Percentiles rank a stretch among this genome's conserved stretches.
Evolutionary conservation across 306 rosid genomes (phyloP).

Genomic region (Citrullus colocynthis): DNA sequence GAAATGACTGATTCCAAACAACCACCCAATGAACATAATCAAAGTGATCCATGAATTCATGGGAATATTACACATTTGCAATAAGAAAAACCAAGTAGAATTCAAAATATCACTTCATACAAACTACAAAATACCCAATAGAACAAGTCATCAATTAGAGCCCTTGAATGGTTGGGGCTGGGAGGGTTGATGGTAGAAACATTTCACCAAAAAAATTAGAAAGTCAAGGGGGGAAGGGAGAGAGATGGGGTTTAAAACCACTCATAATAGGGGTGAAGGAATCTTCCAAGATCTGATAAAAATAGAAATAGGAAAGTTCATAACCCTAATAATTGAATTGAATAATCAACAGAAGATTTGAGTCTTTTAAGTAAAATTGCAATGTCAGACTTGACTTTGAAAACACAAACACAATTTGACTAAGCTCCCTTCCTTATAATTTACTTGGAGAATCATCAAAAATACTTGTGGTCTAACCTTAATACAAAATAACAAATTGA

Average conservation of each 20-base stretch:
- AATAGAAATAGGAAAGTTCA: not conserved
- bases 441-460: conserved; percentile 1
- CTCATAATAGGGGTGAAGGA: not conserved
- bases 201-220: not conserved
- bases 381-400: not conserved
- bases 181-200: too few relatives aligned
- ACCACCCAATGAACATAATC: not conserved
- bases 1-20: not conserved
- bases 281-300: not conserved
- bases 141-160: not conserved
- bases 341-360: not conserved
- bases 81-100: not conserved
- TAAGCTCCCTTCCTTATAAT: conserved; percentile 6
- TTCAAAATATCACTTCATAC: not conserved
- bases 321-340: not conserved
- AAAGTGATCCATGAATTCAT: not conserved
- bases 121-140: not conserved
- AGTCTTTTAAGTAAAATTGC: not conserved
- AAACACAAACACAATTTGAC: conserved; percentile 2
- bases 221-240: not conserved
- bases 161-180: not conserved
- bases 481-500: conserved; percentile 11
- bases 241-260: not conserved
- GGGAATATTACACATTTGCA: not conserved
- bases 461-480: conserved; percentile 6